Conservation (phyloP, 2,329 filamentous ascomycete genomes). For the Mycosphaerelloides madeirae region DNA sequence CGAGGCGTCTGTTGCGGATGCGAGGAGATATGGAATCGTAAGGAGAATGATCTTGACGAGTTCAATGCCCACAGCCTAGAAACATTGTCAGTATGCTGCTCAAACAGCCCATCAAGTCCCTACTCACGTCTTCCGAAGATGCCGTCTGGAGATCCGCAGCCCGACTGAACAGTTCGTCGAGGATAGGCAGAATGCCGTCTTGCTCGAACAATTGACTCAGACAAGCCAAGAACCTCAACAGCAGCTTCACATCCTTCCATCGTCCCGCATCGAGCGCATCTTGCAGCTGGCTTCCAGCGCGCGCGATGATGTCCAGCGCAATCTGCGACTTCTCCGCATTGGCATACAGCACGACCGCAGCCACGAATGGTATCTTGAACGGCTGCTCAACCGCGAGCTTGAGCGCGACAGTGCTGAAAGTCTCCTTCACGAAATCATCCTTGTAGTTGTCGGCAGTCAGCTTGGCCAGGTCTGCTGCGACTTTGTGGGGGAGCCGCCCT, state of each 20-base stretch:
- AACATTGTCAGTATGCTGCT: neutral
- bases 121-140: conserved; percentile 80
- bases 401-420: conserved; percentile 67
- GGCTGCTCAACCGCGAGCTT: conserved; percentile 87
- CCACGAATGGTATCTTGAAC: conserved; percentile 94
- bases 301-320: conserved; percentile 63
- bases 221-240: conserved; percentile 83
- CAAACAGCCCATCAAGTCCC: neutral
- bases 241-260: conserved; percentile 88
- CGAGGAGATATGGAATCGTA: conserved; percentile 86
- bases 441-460: conserved; percentile 78
- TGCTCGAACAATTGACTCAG: conserved; percentile 74
- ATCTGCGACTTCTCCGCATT: conserved; percentile 76
- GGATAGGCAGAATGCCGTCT: conserved; percentile 75
- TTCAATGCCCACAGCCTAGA: conserved; percentile 63
- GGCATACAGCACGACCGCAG: conserved; percentile 72
- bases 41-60: conserved; percentile 95
- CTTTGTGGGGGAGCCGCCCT: conserved; percentile 71
- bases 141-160: conserved; percentile 92
- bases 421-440: conserved; percentile 69
- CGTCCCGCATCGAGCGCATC: conserved; percentile 64
- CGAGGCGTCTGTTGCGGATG: conserved; percentile 59
- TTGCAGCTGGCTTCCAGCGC: conserved; percentile 59
- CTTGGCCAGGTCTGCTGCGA: conserved; percentile 69
- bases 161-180: conserved; percentile 85